Conservation (phyloP, 2,329 filamentous ascomycete genomes). For the Coniochaeta hoffmannii region DNA sequence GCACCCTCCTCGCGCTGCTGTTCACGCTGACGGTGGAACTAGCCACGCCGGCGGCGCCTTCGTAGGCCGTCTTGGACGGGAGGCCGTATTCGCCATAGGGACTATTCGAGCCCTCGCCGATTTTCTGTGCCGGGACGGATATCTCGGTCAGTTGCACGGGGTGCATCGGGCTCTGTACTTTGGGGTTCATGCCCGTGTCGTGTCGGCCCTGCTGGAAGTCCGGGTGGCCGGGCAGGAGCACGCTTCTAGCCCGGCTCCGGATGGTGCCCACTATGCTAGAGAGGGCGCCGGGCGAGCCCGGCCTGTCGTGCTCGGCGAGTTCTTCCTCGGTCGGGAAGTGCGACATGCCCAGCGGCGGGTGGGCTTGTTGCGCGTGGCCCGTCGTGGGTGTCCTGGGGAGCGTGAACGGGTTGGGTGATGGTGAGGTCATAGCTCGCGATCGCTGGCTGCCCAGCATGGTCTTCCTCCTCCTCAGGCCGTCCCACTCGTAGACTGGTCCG, state of each 20-base stretch:
- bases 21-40: conserved; percentile 36
- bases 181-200: conserved; percentile 18
- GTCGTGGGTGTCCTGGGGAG: conserved; percentile 16
- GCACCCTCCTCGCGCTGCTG: conserved; percentile 34
- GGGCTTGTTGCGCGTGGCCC: conserved; percentile 20
- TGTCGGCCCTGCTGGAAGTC: conserved; percentile 23
- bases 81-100: conserved; percentile 39
- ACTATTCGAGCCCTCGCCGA: conserved; percentile 29
- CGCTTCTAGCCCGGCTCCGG: conserved; percentile 35
- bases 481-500: conserved; percentile 73
- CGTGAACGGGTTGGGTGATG: conserved; percentile 24
- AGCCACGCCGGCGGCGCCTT: conserved; percentile 19
- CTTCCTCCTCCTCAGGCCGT: conserved; percentile 70
- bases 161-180: conserved; percentile 47
- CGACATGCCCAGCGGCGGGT: conserved; percentile 83
- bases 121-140: conserved; percentile 38
- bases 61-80: conserved; percentile 39
- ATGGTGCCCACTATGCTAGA: conserved; percentile 52
- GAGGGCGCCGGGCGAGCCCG: conserved; percentile 38
- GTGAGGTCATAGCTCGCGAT: conserved; percentile 26
- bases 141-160: conserved; percentile 59
- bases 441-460: conserved; percentile 35
- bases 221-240: conserved; percentile 30
- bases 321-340: conserved; percentile 66
- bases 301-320: conserved; percentile 44